Evolutionary conservation across 352 stramenopile genomes (phyloP), one percentile per base, ranked within the genome.

Genomic region (Hyphochytrium catenoides): DNA sequence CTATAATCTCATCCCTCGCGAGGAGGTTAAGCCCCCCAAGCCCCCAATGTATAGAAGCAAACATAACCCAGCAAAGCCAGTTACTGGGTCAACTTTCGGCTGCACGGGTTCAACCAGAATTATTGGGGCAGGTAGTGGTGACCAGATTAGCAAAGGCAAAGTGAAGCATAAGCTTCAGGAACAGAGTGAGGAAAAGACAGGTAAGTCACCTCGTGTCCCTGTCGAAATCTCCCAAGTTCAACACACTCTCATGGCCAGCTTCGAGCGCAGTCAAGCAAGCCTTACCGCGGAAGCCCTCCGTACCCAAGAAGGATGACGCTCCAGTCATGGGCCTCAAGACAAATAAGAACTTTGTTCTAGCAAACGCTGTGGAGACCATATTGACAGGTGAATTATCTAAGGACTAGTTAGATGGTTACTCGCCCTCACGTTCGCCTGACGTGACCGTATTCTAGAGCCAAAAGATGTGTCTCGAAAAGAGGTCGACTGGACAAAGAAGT

Each of bases 311-410:
- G 8, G 56, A 83, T 24, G 79, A 94, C 21, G 83, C 76, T 38
- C 77, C 82, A 1, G 74, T 91, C 30, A 76, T 88, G 58, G 82
- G 78, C 0, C 52, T 93, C 29, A 84, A 79, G 30, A 85, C 74
- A 0, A 62, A 60, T 34, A 93, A 91, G 52, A 91, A 94, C 40
- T 94, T 79, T 39, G 54, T 94, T 22, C 84, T 71, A 12, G 65
- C 74, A 3, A 94, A 94, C 59, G 79, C 82, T 6, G 68, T 92
- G 2, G 76, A 93, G 50, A 65, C 59, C 1, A 94, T 94, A 38
- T 54, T 90, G 8, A n/a, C n/a, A n/a, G n/a, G n/a, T n/a, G n/a
- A n/a, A n/a, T n/a, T n/a, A n/a, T n/a, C n/a, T n/a, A n/a, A n/a
- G n/a, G n/a, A n/a, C n/a, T n/a, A n/a, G n/a, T n/a, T n/a, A n/a